Evolutionary conservation across 495 filamentous ascomycete species (phyloP).

Genomic region (Trichoderma gamsii): DNA sequence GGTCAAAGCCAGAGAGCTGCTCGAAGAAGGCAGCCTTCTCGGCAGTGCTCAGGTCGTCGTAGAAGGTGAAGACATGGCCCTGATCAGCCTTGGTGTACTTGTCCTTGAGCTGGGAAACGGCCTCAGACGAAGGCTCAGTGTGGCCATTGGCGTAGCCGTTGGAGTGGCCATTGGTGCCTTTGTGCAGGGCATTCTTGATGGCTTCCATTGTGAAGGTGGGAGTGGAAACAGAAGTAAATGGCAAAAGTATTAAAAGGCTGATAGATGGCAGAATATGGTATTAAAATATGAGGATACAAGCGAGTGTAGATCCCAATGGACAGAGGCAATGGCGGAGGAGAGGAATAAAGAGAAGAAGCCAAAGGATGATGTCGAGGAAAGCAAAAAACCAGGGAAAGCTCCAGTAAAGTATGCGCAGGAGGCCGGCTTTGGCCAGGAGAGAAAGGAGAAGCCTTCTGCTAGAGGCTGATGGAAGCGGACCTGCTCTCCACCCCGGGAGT

Average conservation of each 20-base stretch:
- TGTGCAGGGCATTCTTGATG: not conserved
- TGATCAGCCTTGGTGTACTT: slow-evolving; percentile 77
- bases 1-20: slow-evolving; percentile 76
- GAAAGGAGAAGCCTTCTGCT: not conserved
- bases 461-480: not conserved
- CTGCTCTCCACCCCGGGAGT: not conserved
- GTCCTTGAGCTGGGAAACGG: slow-evolving; percentile 62
- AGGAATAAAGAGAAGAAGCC: not conserved
- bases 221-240: not conserved
- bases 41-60: slow-evolving; percentile 61
- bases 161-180: not conserved
- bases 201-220: slow-evolving; percentile 12
- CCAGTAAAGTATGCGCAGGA: not conserved
- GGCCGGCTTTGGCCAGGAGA: not conserved
- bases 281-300: not conserved
- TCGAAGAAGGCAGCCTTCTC: slow-evolving; percentile 77
- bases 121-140: slow-evolving; percentile 58
- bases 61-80: slow-evolving; percentile 88
- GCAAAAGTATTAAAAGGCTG: not conserved
- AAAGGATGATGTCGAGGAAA: slow-evolving; percentile 3
- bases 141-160: not conserved
- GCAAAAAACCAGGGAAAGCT: slow-evolving; percentile 1
- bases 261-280: not conserved
- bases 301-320: not conserved
- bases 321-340: not conserved